Percentiles rank a stretch among this genome's conserved stretches.
Evolutionary conservation across 768 basidiomycete genomes (phyloP).

Genomic region (Suillus discolor): DNA sequence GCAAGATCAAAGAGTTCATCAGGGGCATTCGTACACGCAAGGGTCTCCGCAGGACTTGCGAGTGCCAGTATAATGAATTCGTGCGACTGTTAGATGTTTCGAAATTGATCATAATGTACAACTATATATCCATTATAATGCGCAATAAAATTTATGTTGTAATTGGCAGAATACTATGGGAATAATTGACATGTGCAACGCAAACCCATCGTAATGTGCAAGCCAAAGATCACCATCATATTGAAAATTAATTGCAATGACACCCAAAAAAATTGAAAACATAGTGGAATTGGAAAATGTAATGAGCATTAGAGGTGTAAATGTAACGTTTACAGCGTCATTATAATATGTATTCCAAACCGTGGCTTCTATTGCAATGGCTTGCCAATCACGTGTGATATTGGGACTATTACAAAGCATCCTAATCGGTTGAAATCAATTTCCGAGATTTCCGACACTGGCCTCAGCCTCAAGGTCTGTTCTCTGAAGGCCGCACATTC

Average conservation of each 20-base stretch:
- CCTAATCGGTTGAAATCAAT: background rate
- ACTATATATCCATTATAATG: background rate
- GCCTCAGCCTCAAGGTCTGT: no score
- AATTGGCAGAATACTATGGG: background rate
- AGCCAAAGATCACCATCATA: background rate
- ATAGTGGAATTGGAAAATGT: background rate
- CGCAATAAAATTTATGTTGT: no score
- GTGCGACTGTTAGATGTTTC: no score
- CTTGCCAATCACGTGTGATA: no score
- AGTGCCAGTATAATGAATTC: no score
- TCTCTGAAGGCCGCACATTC: no score
- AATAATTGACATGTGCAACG: background rate
- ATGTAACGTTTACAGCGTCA: background rate
- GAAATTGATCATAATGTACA: no score
- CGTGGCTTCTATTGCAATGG: no score
- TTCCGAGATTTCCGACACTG: conserved; percentile 1
- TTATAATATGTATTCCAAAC: no score
- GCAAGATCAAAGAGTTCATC: conserved; percentile 87
- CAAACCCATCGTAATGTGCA: background rate
- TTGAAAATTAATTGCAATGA: background rate
- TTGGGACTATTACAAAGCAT: conserved; percentile 6
- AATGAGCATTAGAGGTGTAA: background rate
- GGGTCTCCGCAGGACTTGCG: conserved; percentile 55
- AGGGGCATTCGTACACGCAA: conserved; percentile 85
- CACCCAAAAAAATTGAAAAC: background rate